These are phyloP conservation scores for Adansonia digitata DNA, from an alignment of 345 rosid genomes.

Conservation along the genomic window DNA sequence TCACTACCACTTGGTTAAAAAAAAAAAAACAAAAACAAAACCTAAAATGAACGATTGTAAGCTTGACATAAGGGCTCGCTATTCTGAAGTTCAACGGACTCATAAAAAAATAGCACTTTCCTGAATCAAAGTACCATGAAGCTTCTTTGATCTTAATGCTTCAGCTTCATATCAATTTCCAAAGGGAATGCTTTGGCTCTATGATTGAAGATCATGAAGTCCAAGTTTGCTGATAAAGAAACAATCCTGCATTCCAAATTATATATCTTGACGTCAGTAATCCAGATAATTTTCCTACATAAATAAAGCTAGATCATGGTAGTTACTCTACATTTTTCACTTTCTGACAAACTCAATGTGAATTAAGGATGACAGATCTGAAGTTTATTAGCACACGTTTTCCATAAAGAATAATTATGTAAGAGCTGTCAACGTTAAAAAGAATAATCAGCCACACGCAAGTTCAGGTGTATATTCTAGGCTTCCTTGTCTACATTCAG, in stretches of 20 bases:
- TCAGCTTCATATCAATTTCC: slow-evolving; percentile 42
- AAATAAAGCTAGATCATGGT: background rate
- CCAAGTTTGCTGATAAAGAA: slow-evolving; percentile 72
- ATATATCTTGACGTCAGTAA: slow-evolving; percentile 5
- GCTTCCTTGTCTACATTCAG: background rate
- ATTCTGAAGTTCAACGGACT: background rate
- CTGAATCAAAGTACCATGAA: background rate
- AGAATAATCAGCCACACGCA: background rate
- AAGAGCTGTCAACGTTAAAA: background rate
- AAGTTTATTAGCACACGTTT: background rate
- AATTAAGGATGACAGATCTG: background rate
- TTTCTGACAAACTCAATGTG: background rate
- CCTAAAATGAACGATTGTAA: background rate
- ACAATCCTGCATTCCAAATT: slow-evolving; percentile 58
- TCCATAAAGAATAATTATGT: background rate
- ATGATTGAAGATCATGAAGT: slow-evolving; percentile 83
- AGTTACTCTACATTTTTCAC: background rate
- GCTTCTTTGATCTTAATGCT: slow-evolving; percentile 24
- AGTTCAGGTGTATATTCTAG: background rate
- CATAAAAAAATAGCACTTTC: background rate
- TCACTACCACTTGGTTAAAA: background rate
- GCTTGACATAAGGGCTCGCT: background rate
- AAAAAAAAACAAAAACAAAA: too few relatives aligned
- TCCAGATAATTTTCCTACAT: background rate
- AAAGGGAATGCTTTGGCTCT: slow-evolving; percentile 41